Base-by-base conservation (phyloP, 1,139 yeast genomes). In the Blastobotrys ciferrii region DNA sequence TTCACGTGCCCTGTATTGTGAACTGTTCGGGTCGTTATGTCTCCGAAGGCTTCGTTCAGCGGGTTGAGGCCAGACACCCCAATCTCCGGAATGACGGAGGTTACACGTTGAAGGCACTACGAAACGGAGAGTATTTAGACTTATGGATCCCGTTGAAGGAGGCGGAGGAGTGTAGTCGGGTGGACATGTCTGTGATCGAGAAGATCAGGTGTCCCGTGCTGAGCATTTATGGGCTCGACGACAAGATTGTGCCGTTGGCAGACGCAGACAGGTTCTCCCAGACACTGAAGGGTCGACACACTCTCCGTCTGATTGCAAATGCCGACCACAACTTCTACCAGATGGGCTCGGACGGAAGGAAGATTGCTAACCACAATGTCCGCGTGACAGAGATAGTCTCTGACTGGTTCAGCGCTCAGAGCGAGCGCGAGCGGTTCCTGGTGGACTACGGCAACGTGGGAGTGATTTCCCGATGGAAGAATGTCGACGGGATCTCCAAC, bases 291-390 rank as follows among this genome's bases (percentile, higher is more conserved):
- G 12, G 15, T 0, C 73, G 82, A 19, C 92, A 86, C 59, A 69
- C 74, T 9, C 69, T 88, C 49, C 72, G 74, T 39, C 65, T 87
- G 18, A 70, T 91, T 9, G 76, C 78, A 0, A 73, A 72, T 42
- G 96, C 95, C 0, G 92, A 88, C 62, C 97, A 91, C 65, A 86
- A 87, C 60, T 89, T 77, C 60, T 83, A 76, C 60, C 92, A 94
- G 0, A 59, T 62, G 1, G 40, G 19, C 18, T 14, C 15, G 13
- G 19, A 36, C 28, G 28, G 28, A 11, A 36, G 18, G 40, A 36
- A 36, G 14, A 43, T 42, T 17, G 30, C 41, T 33, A 84, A 85
- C 60, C 85, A 78, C 64, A 82, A 81, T 58, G 72, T 66, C 42
- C 64, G 70, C 19, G 91, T 85, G 1, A 75, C 74, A 0, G 77